Base-by-base conservation (phyloP, 352 stramenopile species). In the Globisporangium viniferum region DNA sequence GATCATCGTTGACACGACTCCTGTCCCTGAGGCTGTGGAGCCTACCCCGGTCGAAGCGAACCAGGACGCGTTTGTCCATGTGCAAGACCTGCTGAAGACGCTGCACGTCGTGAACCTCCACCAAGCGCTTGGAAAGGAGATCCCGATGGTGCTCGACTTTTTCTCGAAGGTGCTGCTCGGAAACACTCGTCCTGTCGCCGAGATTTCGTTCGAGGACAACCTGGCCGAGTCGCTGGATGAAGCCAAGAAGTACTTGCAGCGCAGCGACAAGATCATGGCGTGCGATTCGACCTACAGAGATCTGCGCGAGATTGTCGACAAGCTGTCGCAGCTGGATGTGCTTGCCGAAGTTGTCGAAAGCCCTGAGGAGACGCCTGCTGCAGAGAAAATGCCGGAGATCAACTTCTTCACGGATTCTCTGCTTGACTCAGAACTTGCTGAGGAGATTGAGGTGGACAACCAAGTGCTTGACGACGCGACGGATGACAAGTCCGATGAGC, bases 351-450 rank as follows among this genome's bases (percentile, higher is more conserved):
- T 64, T 6, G 66, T 62, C 0, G 65, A 67, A n/a, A 48, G 27
- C 3, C n/a, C n/a, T 20, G 69, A 53, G 27, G 55, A 68, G 5
- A 57, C 62, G 2, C 65, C 85, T 14, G 61, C 68, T 31, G 71
- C 68, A 9, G 78, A 89, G 22, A 73, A 77, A 24, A 69, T 91
- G 66, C 84, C 87, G 6, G 70, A 92, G 33, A 92, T 95, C 67
- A 95, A 91, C 63, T 95, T 95, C 67, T 93, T 95, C 53, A 91
- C 88, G 0, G 88, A 95, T n/a, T 90, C 86, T 12, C 76, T 87
- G 46, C 54, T 92, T 0, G 82, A 90, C 24, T 39, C 64, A 10
- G 69, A 73, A 2, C 51, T 70, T 24, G 59, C 4, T 1, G 57
- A 72, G 14, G 22, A 33, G 3, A 44, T 31, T 35, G 58, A 71